A percentile compares a stretch with the other conserved stretches of the same genome.
These are phyloP conservation scores for Yamadazyma songkhlaensis DNA, from an alignment of 1,139 yeast species.

Conservation along the genomic window DNA sequence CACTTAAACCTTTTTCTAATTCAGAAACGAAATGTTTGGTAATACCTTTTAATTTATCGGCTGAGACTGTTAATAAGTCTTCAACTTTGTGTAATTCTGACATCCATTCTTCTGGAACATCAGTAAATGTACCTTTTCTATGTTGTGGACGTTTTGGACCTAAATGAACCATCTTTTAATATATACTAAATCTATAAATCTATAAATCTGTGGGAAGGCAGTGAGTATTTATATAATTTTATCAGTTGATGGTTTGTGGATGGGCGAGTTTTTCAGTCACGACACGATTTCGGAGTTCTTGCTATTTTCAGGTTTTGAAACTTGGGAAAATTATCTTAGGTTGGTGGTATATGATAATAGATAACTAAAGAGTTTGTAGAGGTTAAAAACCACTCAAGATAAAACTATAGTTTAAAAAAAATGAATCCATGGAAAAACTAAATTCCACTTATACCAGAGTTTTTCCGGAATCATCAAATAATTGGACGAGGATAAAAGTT, in stretches of 20 bases:
- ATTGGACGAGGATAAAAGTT: slow-evolving; percentile 4
- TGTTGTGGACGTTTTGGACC: slow-evolving; percentile 84
- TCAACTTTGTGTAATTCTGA: slow-evolving; percentile 60
- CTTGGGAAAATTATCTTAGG: too few relatives aligned
- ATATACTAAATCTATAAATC: background rate
- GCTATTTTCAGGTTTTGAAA: background rate
- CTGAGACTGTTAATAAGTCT: slow-evolving; percentile 59
- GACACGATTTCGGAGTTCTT: slow-evolving; percentile 2
- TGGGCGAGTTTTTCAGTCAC: slow-evolving; percentile 3
- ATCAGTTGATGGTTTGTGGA: slow-evolving; percentile 3
- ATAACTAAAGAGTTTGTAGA: too few relatives aligned
- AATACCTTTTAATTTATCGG: slow-evolving; percentile 59
- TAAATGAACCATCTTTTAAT: slow-evolving; percentile 63
- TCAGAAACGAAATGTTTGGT: slow-evolving; percentile 63
- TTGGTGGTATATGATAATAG: too few relatives aligned
- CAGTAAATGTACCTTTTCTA: slow-evolving; percentile 78
- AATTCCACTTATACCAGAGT: background rate
- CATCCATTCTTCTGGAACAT: slow-evolving; percentile 64
- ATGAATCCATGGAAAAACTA: background rate
- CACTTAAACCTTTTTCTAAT: slow-evolving; percentile 75
- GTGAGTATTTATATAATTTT: background rate
- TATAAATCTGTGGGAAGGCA: too few relatives aligned
- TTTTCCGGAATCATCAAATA: slow-evolving; percentile 1
- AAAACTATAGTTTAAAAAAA: background rate
- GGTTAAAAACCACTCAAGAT: background rate